Conservation (phyloP, 2,329 filamentous ascomycete species). For the Ascochyta pisi region DNA sequence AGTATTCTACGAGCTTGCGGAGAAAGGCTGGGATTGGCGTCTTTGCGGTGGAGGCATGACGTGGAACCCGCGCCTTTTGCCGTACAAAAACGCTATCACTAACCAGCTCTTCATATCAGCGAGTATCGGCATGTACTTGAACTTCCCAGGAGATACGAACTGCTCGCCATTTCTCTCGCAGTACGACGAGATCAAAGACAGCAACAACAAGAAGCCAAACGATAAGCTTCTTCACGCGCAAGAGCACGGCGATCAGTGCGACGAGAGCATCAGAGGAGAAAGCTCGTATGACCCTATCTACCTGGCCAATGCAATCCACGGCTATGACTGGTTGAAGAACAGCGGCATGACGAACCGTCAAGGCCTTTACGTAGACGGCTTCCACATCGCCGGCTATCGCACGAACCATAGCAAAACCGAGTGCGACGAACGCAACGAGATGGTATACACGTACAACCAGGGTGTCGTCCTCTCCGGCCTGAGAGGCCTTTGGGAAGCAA, state of each 20-base stretch:
- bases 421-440: conserved; percentile 83
- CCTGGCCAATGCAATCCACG: conserved; percentile 75
- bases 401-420: conserved; percentile 67
- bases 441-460: conserved; percentile 97
- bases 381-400: conserved; percentile 74
- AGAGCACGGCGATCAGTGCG: conserved; percentile 19
- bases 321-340: conserved; percentile 78
- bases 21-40: conserved; percentile 78
- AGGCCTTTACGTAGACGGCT: conserved; percentile 85
- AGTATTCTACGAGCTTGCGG: conserved; percentile 83
- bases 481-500: conserved; percentile 79
- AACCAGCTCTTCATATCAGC: conserved; percentile 89
- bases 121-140: conserved; percentile 85
- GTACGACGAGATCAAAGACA: conserved; percentile 22
- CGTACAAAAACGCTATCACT: conserved; percentile 97
- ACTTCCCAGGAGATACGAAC: conserved; percentile 83
- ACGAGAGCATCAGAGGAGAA: conserved; percentile 2
- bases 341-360: conserved; percentile 81
- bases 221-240: conserved; percentile 7
- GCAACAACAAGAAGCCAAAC: conserved; percentile 1
- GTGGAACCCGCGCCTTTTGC: conserved; percentile 77
- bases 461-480: conserved; percentile 86
- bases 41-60: conserved; percentile 88
- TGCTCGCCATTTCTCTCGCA: conserved; percentile 68
- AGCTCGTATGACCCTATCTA: conserved; percentile 65